Conservation (phyloP, 148 eudicot species). For the Camellia japonica region DNA sequence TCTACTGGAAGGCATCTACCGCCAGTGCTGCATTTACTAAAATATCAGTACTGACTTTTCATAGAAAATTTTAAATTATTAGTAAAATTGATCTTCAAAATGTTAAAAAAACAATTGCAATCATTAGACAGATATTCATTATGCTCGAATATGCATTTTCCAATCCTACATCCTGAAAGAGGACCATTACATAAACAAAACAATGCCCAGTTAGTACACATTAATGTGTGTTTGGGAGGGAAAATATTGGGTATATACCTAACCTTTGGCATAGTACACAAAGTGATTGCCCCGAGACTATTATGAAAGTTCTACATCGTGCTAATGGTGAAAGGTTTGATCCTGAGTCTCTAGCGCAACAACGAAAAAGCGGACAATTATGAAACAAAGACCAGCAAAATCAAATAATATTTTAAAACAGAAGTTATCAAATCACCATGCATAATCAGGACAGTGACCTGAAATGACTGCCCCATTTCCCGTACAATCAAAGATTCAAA, state of each 20-base stretch:
- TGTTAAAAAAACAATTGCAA: background rate
- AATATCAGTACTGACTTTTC: conserved; percentile 1
- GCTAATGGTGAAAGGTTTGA: too few relatives aligned
- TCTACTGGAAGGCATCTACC: conserved; percentile 70
- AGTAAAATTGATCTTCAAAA: background rate
- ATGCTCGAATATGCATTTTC: background rate
- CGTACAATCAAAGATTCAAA: too few relatives aligned
- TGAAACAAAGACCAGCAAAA: too few relatives aligned
- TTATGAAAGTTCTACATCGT: too few relatives aligned
- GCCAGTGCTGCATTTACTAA: conserved; percentile 58
- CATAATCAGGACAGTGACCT: background rate
- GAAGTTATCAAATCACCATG: background rate
- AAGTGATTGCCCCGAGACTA: too few relatives aligned
- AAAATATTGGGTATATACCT: background rate
- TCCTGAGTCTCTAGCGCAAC: too few relatives aligned
- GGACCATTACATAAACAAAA: too few relatives aligned
- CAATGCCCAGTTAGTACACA: too few relatives aligned
- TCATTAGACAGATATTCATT: background rate
- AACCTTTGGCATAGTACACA: too few relatives aligned
- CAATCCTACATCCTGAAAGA: too few relatives aligned
- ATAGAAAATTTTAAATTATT: background rate
- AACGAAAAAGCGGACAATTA: too few relatives aligned
- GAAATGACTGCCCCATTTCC: background rate
- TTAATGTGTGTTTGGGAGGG: background rate
- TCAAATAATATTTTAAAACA: background rate